Conservation (phyloP, 2,329 filamentous ascomycete genomes). For the Pseudogymnoascus sp. region DNA sequence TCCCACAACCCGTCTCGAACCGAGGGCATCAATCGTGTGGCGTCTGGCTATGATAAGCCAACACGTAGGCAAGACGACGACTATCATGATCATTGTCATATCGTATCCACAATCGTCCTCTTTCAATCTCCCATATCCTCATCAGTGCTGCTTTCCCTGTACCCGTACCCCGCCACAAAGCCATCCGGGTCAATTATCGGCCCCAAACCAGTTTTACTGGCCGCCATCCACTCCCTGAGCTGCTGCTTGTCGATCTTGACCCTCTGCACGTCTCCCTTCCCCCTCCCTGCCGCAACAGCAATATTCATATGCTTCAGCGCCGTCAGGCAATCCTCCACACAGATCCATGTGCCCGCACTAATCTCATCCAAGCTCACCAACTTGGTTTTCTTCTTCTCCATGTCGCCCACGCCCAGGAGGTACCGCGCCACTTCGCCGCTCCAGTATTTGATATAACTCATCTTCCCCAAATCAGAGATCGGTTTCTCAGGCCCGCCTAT, state of each 20-base stretch:
- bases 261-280: slow-evolving; percentile 33
- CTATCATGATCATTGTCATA: neutral
- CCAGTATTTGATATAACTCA: slow-evolving; percentile 82
- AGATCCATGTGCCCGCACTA: slow-evolving; percentile 73
- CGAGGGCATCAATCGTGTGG: neutral
- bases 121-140: slow-evolving; percentile 28
- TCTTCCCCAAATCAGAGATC: slow-evolving; percentile 74
- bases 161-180: slow-evolving; percentile 62
- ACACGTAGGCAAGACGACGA: neutral
- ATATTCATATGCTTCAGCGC: slow-evolving; percentile 76
- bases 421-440: slow-evolving; percentile 73
- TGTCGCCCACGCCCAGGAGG: slow-evolving; percentile 35
- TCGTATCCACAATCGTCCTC: neutral
- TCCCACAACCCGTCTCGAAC: neutral
- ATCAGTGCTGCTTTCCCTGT: slow-evolving; percentile 34
- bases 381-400: slow-evolving; percentile 20
- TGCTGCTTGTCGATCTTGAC: slow-evolving; percentile 47
- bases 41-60: neutral
- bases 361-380: slow-evolving; percentile 64
- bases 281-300: slow-evolving; percentile 49
- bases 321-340: slow-evolving; percentile 71
- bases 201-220: slow-evolving; percentile 46
- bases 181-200: slow-evolving; percentile 65
- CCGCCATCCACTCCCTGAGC: slow-evolving; percentile 59
- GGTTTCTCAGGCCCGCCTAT: slow-evolving; percentile 92